phyloP scores from a whole-genome alignment of 1,284 basidiomycete species.

The Tilletia walkeri region DNA sequence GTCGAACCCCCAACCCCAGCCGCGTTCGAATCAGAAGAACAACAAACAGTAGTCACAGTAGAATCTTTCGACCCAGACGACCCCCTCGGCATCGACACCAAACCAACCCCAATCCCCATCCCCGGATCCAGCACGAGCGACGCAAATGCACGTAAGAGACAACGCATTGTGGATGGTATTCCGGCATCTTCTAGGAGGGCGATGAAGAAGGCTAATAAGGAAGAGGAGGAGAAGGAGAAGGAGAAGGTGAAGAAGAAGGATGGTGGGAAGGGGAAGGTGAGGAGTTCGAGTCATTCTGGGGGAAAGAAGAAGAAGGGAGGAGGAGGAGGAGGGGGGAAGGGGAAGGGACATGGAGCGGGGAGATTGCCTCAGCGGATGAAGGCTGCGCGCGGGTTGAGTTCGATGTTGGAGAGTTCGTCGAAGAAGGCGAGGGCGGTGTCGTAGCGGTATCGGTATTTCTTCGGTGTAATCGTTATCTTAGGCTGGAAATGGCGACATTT shows the following conservation, averaged over 20 bases:
- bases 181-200: slow-evolving; percentile 8
- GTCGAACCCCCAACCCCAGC: not conserved
- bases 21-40: slow-evolving; percentile 11
- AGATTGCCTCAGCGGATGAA: not conserved
- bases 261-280: no score
- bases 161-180: not conserved
- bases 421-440: slow-evolving; percentile 1
- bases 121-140: not conserved
- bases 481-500: no score
- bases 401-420: slow-evolving; percentile 9
- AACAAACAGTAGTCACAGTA: slow-evolving; percentile 4
- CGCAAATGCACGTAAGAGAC: not conserved
- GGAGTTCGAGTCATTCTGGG: not conserved
- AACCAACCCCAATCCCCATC: not conserved
- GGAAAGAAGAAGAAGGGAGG: not conserved
- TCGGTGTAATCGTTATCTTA: no score
- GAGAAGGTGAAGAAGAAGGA: not conserved
- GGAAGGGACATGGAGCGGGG: not conserved
- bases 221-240: not conserved
- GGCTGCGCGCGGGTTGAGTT: not conserved
- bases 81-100: slow-evolving; percentile 7
- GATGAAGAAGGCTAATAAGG: not conserved
- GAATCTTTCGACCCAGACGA: slow-evolving; percentile 12
- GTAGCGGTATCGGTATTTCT: not conserved
- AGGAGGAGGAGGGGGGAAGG: not conserved